These are phyloP conservation scores for Leucogyrophana mollusca DNA, from an alignment of 768 basidiomycete genomes.

Conservation along the genomic window DNA sequence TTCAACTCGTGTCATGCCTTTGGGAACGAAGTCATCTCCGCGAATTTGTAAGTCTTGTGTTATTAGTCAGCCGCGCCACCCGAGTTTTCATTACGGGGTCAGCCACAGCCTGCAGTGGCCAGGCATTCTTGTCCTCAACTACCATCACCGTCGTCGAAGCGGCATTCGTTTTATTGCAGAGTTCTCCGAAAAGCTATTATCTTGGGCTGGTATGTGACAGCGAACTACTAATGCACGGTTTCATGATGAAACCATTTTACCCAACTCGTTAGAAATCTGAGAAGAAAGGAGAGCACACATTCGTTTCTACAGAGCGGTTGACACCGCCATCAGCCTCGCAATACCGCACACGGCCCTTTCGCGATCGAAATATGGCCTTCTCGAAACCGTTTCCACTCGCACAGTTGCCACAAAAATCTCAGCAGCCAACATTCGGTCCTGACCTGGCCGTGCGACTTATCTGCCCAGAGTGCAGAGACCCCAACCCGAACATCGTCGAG, in stretches of 20 bases:
- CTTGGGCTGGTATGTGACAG: slow-evolving; percentile 11
- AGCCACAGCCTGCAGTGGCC: slow-evolving; percentile 5
- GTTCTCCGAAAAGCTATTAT: slow-evolving; percentile 8
- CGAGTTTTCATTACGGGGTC: slow-evolving; percentile 14
- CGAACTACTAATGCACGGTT: slow-evolving; percentile 6
- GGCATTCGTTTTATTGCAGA: slow-evolving; percentile 5
- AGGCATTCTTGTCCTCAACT: slow-evolving; percentile 19
- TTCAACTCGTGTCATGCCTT: background rate
- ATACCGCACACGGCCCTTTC: slow-evolving; percentile 14
- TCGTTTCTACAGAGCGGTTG: slow-evolving; percentile 18
- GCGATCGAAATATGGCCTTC: slow-evolving; percentile 51
- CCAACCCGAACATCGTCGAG: slow-evolving; percentile 93
- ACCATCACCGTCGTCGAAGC: slow-evolving; percentile 19
- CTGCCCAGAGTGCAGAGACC: slow-evolving; percentile 94
- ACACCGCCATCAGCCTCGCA: slow-evolving; percentile 9
- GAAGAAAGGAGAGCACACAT: slow-evolving; percentile 14
- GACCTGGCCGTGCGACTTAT: slow-evolving; percentile 87
- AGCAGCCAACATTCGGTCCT: slow-evolving; percentile 67
- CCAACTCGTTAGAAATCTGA: slow-evolving; percentile 14
- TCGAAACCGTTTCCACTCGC: slow-evolving; percentile 82
- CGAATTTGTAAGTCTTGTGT: too few species aligned
- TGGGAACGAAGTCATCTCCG: too few species aligned
- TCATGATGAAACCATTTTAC: slow-evolving; percentile 10
- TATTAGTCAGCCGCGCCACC: slow-evolving; percentile 20
- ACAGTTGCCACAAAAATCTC: slow-evolving; percentile 44